These are phyloP conservation scores for Cavenderia fasciculata DNA, from an alignment of 78 protist genomes.

Conservation along the genomic window DNA sequence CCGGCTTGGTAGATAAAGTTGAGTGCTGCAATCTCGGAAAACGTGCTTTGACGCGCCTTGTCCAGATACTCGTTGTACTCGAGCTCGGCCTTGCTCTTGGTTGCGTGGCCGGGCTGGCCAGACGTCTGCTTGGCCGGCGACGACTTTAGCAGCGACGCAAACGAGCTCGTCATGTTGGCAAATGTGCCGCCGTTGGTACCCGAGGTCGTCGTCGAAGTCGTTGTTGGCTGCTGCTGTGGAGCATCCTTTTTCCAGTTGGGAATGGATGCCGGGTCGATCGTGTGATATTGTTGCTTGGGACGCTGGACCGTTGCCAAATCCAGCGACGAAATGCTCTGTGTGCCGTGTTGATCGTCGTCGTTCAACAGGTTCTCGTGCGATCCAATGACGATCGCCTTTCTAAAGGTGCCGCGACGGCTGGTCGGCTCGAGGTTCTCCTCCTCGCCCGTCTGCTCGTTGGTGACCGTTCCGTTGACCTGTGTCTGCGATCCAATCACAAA, in stretches of 20 bases:
- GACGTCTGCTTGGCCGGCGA: background rate
- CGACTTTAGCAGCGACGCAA: background rate
- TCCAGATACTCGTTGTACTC: constrained; percentile 47
- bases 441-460: background rate
- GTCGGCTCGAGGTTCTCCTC: constrained; percentile 12
- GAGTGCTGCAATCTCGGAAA: constrained; percentile 28
- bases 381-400: constrained; percentile 67
- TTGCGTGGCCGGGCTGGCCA: background rate
- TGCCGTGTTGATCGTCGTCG: background rate
- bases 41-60: background rate
- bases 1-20: constrained; percentile 68
- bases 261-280: constrained; percentile 59
- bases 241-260: constrained; percentile 59
- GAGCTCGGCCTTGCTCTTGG: constrained; percentile 30
- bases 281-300: constrained; percentile 74
- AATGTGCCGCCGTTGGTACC: constrained; percentile 7
- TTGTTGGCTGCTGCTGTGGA: constrained; percentile 3
- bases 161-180: background rate
- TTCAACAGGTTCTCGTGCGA: background rate
- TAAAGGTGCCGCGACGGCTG: constrained; percentile 21
- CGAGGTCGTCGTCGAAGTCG: background rate
- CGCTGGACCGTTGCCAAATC: constrained; percentile 61
- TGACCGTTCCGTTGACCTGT: constrained; percentile 18
- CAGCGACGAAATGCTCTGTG: constrained; percentile 25
- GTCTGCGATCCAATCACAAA: no score